Conservation (phyloP, 257 asterid genomes). For the Solanum okadae region DNA sequence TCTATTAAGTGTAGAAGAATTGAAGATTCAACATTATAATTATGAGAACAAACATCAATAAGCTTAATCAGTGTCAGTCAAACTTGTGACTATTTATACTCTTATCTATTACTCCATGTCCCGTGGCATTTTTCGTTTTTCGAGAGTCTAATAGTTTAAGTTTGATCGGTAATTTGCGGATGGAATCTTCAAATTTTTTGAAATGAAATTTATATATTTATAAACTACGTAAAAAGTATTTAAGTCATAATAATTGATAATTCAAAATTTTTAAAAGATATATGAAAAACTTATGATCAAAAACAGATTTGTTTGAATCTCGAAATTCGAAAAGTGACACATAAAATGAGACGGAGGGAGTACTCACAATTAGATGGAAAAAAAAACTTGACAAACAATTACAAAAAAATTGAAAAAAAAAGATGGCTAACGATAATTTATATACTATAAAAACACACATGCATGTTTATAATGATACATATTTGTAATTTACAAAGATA, state of each 20-base stretch:
- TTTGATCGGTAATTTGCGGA: fast-evolving
- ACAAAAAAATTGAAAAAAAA: not conserved
- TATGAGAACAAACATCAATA: not conserved
- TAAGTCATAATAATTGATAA: no score
- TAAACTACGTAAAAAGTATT: no score
- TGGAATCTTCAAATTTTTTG: no score
- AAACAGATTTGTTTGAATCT: no score
- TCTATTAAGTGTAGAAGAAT: not conserved
- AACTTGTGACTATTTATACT: not conserved
- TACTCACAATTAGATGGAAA: not conserved
- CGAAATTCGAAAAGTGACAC: no score
- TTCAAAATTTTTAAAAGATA: no score
- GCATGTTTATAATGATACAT: not conserved
- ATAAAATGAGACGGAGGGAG: no score
- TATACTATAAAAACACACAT: not conserved
- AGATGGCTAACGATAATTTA: not conserved
- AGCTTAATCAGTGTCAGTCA: not conserved
- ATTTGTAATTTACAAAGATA: not conserved
- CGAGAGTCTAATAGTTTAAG: no score
- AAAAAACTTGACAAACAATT: not conserved
- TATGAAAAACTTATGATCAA: no score
- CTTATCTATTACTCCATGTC: no score
- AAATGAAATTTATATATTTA: no score
- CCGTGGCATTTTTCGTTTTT: no score
- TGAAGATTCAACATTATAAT: not conserved